Evolutionary conservation across 345 rosid species (phyloP).

Genomic region (Corchorus olitorius): DNA sequence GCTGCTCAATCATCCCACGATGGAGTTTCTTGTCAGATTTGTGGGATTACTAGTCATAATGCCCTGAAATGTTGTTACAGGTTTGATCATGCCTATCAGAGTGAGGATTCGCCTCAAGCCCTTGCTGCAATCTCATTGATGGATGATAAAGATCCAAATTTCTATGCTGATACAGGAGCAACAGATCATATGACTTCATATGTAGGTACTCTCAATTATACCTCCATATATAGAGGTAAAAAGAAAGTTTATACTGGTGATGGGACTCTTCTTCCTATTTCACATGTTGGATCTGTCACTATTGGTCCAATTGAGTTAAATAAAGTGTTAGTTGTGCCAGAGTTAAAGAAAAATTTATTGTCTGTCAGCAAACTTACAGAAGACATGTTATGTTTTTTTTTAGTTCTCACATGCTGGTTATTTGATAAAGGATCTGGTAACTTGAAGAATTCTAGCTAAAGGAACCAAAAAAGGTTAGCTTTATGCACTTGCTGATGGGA

Average conservation of each 20-base stretch:
- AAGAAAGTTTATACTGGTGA: background rate
- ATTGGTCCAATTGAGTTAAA: too few relatives aligned
- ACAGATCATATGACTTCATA: background rate
- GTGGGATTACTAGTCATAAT: background rate
- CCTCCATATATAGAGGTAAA: background rate
- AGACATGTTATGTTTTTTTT: too few relatives aligned
- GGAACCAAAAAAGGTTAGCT: too few relatives aligned
- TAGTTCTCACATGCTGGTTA: too few relatives aligned
- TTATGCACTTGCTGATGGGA: too few relatives aligned
- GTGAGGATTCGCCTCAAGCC: background rate
- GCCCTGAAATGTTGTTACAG: background rate
- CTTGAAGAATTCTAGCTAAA: too few relatives aligned
- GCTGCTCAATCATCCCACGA: too few relatives aligned
- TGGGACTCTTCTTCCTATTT: background rate
- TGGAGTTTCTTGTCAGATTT: background rate
- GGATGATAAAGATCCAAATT: background rate
- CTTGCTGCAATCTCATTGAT: background rate
- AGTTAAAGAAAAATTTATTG: too few relatives aligned
- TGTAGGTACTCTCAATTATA: background rate
- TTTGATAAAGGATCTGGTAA: too few relatives aligned
- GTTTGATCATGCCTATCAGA: background rate
- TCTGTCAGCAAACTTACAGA: too few relatives aligned
- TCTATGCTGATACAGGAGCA: background rate
- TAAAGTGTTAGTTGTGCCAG: too few relatives aligned
- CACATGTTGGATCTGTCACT: too few relatives aligned